Conservation (phyloP, 2,329 filamentous ascomycete genomes). For the Bipolaris bicolor region DNA sequence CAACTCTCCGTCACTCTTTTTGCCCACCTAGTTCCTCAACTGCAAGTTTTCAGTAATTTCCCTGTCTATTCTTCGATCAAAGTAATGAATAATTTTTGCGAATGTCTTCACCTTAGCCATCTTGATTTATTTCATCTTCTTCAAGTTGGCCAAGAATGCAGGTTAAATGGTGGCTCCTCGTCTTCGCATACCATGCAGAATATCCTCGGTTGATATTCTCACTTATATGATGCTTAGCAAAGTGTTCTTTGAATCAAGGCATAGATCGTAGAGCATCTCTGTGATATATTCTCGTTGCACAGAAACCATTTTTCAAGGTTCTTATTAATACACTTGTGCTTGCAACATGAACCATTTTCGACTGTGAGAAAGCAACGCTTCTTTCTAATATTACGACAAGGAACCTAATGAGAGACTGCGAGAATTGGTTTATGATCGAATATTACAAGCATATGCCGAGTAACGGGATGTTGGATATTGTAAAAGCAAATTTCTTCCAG, state of each 20-base stretch:
- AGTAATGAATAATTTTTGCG: too few species aligned
- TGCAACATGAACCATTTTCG: too few species aligned
- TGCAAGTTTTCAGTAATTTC: not conserved
- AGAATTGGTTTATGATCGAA: too few species aligned
- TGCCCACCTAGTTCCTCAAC: not conserved
- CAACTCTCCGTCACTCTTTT: not conserved
- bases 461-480: not conserved
- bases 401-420: too few species aligned
- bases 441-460: not conserved
- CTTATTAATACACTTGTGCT: too few species aligned
- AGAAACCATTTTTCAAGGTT: too few species aligned
- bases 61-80: not conserved
- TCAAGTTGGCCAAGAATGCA: not conserved
- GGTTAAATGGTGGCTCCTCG: not conserved
- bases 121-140: not conserved
- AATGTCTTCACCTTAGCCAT: not conserved
- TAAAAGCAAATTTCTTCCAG: not conserved
- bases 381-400: too few species aligned
- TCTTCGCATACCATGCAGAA: not conserved
- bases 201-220: not conserved
- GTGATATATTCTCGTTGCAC: too few species aligned
- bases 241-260: not conserved
- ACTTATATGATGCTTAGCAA: not conserved
- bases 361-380: too few species aligned
- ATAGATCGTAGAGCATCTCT: not conserved